Conservation (phyloP, 2,329 filamentous ascomycete species). For the Thielaviopsis punctulata region DNA sequence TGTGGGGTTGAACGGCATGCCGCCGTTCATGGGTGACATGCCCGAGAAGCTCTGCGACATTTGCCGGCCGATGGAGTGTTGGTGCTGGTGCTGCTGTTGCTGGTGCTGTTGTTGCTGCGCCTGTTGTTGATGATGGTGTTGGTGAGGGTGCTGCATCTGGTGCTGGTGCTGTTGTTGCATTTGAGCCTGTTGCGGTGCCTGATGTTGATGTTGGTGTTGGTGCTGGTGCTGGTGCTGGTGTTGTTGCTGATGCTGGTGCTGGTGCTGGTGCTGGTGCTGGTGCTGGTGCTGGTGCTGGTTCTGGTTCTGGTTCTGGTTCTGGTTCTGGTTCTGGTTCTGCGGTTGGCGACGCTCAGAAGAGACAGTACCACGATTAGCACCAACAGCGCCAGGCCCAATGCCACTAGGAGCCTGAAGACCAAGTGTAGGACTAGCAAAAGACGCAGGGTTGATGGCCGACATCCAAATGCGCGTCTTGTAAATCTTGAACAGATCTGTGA, state of each 20-base stretch:
- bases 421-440: slow-evolving; percentile 65
- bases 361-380: slow-evolving; percentile 28
- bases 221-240: no score
- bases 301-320: slow-evolving; percentile 14
- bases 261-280: no score
- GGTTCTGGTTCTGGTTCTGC: slow-evolving; percentile 18
- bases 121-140: slow-evolving; percentile 7
- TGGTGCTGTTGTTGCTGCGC: slow-evolving; percentile 14
- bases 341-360: slow-evolving; percentile 33
- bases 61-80: background rate
- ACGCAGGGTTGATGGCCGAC: slow-evolving; percentile 96
- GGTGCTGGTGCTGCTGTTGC: slow-evolving; percentile 1
- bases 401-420: slow-evolving; percentile 53
- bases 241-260: no score
- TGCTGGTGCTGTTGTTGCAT: slow-evolving; percentile 23
- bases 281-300: background rate
- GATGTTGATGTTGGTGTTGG: slow-evolving; percentile 4
- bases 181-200: slow-evolving; percentile 1
- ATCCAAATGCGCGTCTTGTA: slow-evolving; percentile 99
- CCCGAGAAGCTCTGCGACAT: background rate
- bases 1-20: background rate
- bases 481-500: slow-evolving; percentile 95
- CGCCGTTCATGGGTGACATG: background rate
- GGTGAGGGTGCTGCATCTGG: slow-evolving; percentile 26
- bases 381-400: slow-evolving; percentile 49